A percentile compares a stretch with the other conserved stretches of the same genome.
phyloP scores from a whole-genome alignment of 441 rosid species.

The Pelargonium myrrhifolium region DNA sequence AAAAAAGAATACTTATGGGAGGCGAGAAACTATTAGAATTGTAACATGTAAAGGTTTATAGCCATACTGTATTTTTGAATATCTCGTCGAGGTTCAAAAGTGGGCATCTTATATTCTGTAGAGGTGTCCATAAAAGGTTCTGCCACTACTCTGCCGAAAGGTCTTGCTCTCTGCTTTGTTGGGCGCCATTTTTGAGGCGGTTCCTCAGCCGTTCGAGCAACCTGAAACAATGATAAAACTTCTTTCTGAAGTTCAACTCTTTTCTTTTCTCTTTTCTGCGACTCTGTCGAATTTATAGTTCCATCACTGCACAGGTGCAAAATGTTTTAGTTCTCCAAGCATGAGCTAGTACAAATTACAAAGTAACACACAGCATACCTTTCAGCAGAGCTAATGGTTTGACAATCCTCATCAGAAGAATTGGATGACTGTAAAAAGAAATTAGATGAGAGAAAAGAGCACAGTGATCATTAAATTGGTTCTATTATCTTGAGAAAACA shows the following conservation, averaged over 20 bases:
- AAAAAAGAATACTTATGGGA: neutral
- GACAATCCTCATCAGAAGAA: slow-evolving; percentile 12
- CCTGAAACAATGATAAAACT: slow-evolving; percentile 40
- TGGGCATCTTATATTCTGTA: slow-evolving; percentile 22
- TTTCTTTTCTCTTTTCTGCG: slow-evolving; percentile 19
- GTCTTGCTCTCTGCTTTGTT: slow-evolving; percentile 26
- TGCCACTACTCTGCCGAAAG: slow-evolving; percentile 30
- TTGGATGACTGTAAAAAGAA: slow-evolving; percentile 13
- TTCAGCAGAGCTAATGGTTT: slow-evolving; percentile 23
- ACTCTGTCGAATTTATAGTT: slow-evolving; percentile 20
- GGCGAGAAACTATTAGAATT: neutral
- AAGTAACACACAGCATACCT: slow-evolving; percentile 23
- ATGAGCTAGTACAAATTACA: slow-evolving; percentile 13
- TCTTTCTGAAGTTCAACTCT: slow-evolving; percentile 33
- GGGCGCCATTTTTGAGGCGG: slow-evolving; percentile 21
- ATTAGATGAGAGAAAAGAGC: slow-evolving; percentile 9
- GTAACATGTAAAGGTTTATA: neutral
- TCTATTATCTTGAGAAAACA: neutral
- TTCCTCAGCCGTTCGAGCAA: slow-evolving; percentile 33
- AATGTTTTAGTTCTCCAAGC: slow-evolving; percentile 3
- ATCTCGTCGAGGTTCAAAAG: slow-evolving; percentile 20
- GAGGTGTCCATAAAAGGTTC: slow-evolving; percentile 28
- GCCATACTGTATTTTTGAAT: slow-evolving; percentile 28
- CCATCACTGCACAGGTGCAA: slow-evolving; percentile 22
- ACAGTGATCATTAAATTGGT: neutral